phyloP scores from a whole-genome alignment of 192 early-diverging fungal species.

The Chytriomyces hyalinus region DNA sequence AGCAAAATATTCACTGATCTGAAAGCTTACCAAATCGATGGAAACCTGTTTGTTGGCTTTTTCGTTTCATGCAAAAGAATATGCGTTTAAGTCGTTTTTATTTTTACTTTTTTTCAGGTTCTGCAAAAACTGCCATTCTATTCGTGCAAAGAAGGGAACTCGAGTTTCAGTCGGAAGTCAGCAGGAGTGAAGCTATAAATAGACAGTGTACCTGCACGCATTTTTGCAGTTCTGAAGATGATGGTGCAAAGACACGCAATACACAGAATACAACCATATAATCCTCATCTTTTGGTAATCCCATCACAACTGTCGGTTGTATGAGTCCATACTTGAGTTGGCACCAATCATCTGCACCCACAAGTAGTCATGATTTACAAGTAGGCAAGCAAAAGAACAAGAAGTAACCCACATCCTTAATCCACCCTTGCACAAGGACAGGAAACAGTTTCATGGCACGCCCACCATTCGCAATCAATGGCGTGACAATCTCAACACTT shows the following conservation, averaged over 20 bases:
- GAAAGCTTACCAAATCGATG: constrained; percentile 35
- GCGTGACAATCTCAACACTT: constrained; percentile 24
- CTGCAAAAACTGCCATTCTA: constrained; percentile 31
- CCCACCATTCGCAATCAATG: constrained; percentile 20
- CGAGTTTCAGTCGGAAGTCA: background rate
- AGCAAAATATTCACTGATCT: constrained; percentile 31
- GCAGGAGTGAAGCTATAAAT: background rate
- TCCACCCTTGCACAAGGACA: constrained; percentile 16
- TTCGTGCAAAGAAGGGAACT: constrained; percentile 6
- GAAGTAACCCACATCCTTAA: constrained; percentile 10
- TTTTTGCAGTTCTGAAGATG: no score
- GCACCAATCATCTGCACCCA: constrained; percentile 23
- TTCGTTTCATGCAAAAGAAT: background rate
- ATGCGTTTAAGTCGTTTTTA: background rate
- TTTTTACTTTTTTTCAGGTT: background rate
- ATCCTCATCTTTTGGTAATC: no score
- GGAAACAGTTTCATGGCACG: constrained; percentile 32
- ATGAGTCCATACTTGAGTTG: constrained; percentile 19
- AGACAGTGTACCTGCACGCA: no score
- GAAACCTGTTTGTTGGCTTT: constrained; percentile 24
- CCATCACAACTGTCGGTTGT: background rate
- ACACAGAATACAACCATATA: no score
- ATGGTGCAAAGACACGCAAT: no score
- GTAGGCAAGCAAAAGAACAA: background rate
- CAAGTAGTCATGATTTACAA: background rate